phyloP scores from a whole-genome alignment of 2,329 filamentous ascomycete genomes.

The Claviceps capensis region DNA sequence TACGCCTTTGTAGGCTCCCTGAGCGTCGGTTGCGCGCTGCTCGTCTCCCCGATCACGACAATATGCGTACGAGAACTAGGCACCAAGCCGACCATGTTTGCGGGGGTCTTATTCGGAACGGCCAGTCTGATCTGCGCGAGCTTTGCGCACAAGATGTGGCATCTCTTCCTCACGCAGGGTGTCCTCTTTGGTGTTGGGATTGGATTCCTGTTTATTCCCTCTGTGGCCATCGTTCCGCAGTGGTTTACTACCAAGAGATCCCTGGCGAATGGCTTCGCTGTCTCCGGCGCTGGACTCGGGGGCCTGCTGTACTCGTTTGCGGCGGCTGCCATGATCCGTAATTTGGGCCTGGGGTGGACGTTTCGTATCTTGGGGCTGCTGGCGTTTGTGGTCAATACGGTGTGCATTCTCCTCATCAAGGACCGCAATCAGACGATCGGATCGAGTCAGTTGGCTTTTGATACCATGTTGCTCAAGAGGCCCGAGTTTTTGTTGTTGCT shows the following conservation, averaged over 20 bases:
- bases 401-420: slow-evolving; percentile 48
- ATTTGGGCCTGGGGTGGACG: slow-evolving; percentile 51
- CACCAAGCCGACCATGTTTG: slow-evolving; percentile 47
- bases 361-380: slow-evolving; percentile 53
- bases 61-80: slow-evolving; percentile 45
- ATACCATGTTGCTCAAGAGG: slow-evolving; percentile 45
- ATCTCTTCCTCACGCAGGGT: slow-evolving; percentile 63
- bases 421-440: slow-evolving; percentile 63
- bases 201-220: slow-evolving; percentile 61
- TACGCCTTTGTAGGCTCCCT: slow-evolving; percentile 61
- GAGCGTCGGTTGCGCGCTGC: slow-evolving; percentile 34
- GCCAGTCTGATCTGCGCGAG: slow-evolving; percentile 55
- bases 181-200: slow-evolving; percentile 66
- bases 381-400: slow-evolving; percentile 47
- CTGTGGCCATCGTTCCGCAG: slow-evolving; percentile 54
- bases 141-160: slow-evolving; percentile 57
- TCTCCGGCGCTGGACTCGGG: slow-evolving; percentile 62
- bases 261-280: slow-evolving; percentile 54
- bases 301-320: slow-evolving; percentile 56
- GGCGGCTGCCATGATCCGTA: slow-evolving; percentile 53
- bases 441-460: slow-evolving; percentile 52
- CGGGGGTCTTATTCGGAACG: slow-evolving; percentile 51
- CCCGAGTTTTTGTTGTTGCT: slow-evolving; percentile 51
- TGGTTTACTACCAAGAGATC: slow-evolving; percentile 59
- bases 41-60: slow-evolving; percentile 57